Evolutionary conservation across 345 rosid genomes (phyloP), one percentile per base, ranked within the genome.

Genomic region (Syzygium aqueum): DNA sequence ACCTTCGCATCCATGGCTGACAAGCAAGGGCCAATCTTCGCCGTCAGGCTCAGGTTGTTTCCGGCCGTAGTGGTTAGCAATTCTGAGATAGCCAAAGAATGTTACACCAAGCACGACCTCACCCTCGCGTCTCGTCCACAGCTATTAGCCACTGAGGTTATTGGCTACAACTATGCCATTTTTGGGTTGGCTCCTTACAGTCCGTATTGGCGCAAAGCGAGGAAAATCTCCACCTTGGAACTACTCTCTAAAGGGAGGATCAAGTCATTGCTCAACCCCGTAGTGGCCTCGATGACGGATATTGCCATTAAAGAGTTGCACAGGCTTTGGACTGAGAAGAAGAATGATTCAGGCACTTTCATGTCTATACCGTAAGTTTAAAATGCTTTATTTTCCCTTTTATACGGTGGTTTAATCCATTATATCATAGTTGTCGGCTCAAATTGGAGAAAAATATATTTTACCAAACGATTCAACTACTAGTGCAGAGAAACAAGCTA

Each of bases 21-120:
- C 30, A 83, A 92, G 46, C 87, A 90, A 5, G 94, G 93, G n/a
- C 90, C 94, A 0, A 65, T 90, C 56, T 92, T 91, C 86, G 80
- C 89, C 86, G 51, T 92, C 28, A 86, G 80, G 89, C 51, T 91
- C 7, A 93, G 95, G 77, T 37, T 88, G 52, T 86, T 51, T 86
- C 90, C 51, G n/a, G 59, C 87, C 53, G 21, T 93, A 87, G 92
- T 93, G 87, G 86, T 93, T 61, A 61, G 73, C 30, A 61, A 19
- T n/a, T 61, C 73, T 1, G 37, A 61, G 37, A n/a, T 61, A 61
- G 91, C 90, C 11, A 91, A 86, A 85, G 93, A 92, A 65, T 85
- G 86, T 85, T 92, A 84, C 89, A 92, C 89, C 53, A 78, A 28
- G 37, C 53, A 92, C 0, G 94, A 93, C 43, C 87, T 83, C 28